Conservation (phyloP, 1,284 basidiomycete genomes). For the Cystobasidium slooffiae region DNA sequence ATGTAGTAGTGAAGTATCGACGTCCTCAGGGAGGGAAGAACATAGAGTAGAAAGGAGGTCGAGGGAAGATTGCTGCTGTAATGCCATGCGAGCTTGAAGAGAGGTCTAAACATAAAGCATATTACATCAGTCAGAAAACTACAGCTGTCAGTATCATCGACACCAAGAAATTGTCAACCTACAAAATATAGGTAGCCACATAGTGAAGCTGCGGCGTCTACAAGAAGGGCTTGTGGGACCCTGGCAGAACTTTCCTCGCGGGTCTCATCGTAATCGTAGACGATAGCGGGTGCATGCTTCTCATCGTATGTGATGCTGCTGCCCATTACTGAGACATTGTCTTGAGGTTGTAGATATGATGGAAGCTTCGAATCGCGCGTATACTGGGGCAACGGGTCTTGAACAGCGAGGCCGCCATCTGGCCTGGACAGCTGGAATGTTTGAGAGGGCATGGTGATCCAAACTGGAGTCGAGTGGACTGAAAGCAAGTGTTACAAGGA, state of each 20-base stretch:
- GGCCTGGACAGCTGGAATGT: slow-evolving; percentile 20
- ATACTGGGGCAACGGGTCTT: slow-evolving; percentile 1
- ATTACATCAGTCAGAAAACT: neutral
- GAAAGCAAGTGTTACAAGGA: neutral
- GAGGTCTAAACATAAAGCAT: slow-evolving; percentile 24
- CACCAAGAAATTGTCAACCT: neutral
- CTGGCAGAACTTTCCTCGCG: neutral
- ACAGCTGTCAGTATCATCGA: neutral
- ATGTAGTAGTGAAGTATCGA: slow-evolving; percentile 21
- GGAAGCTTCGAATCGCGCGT: slow-evolving; percentile 31
- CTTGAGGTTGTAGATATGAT: slow-evolving; percentile 29
- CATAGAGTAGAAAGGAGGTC: slow-evolving; percentile 38
- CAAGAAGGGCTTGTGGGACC: slow-evolving; percentile 39
- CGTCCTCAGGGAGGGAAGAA: slow-evolving; percentile 16
- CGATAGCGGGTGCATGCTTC: slow-evolving; percentile 1
- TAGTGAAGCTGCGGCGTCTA: slow-evolving; percentile 34
- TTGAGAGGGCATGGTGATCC: slow-evolving; percentile 5
- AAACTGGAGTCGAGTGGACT: neutral
- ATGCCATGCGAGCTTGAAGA: slow-evolving; percentile 37
- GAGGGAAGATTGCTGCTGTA: slow-evolving; percentile 41
- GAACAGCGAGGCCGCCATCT: neutral
- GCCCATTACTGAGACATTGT: neutral
- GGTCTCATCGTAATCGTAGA: neutral
- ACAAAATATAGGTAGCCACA: slow-evolving; percentile 41
- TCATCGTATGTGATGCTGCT: neutral